Evolutionary conservation across 148 eudicot species (phyloP), one percentile per base, ranked within the genome.

Genomic region (Rhododendron kiyosumense): DNA sequence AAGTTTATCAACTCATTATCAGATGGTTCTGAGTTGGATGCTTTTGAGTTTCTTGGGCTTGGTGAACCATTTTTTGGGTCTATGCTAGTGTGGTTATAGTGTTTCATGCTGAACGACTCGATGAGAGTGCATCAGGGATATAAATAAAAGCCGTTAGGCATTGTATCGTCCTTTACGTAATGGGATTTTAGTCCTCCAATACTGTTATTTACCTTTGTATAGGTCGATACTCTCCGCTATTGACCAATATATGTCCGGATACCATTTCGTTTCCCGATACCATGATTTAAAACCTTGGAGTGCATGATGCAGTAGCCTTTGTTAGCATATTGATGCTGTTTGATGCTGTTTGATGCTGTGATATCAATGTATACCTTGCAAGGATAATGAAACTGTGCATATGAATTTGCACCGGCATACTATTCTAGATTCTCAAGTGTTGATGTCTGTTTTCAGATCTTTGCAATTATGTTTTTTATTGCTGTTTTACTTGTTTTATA

Each of bases 401-500:
- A 9, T 22, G 46, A 77, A 30, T 26, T 81, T 81, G 65, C 49
- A 1, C 59, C 26, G 24, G 59, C 52, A 43, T 81, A 81, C 1
- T 51, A 26, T 7, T 48, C 52, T 81, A 20, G 65, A 30, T 15
- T 52, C 65, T 52, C 65, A 26, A 15, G 38, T 80, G 24, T 11
- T 28, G 17, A 26, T 13, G 18, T 79, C 17, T 79, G 17, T 24
- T 43, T 43, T 26, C 67, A 15, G 38, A 14, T 57, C 28, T 54
- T 49, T 52, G 84, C 48, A 22, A 5, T 4, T 59, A 24, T 13
- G 22, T 57, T 34, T 54, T 80, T 20, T 32, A 22, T 10, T 54
- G 38, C 73, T 59, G 26, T 81, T 59, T 57, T 82, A 13, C 51
- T 82, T 7, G 84, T 82, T 59, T 52, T 24, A 82, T 36, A 82